These are phyloP conservation scores for Corymbia citriodora DNA, from an alignment of 441 rosid species.

Conservation along the genomic window DNA sequence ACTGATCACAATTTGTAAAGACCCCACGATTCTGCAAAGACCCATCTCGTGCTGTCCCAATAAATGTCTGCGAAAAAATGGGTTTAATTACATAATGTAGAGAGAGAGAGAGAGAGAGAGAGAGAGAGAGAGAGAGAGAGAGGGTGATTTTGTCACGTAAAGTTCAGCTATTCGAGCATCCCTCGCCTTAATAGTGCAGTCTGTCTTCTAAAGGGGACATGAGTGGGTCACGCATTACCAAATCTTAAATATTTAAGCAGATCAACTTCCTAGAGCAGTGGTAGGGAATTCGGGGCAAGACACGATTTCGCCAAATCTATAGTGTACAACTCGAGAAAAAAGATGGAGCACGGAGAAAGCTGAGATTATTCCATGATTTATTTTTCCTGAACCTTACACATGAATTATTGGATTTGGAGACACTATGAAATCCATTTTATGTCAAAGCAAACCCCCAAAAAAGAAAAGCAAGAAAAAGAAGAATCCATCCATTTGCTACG, in stretches of 20 bases:
- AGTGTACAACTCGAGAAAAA: neutral
- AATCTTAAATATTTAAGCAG: neutral
- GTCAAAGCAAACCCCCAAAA: neutral
- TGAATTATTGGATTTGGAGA: neutral
- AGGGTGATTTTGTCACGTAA: neutral
- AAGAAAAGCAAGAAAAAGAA: neutral
- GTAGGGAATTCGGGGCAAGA: neutral
- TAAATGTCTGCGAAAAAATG: neutral
- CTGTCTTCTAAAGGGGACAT: neutral
- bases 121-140: neutral
- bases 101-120: neutral
- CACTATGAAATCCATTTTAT: neutral
- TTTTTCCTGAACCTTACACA: neutral
- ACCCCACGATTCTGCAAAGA: neutral
- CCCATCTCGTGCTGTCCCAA: neutral
- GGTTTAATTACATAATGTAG: neutral
- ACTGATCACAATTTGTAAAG: neutral
- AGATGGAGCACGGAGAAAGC: neutral
- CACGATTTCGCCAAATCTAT: neutral
- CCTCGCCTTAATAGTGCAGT: neutral
- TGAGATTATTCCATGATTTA: neutral
- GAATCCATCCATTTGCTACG: neutral
- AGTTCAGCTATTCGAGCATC: neutral
- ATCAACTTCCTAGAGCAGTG: neutral
- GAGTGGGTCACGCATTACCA: neutral